Conservation (phyloP, 805 yeast species). For the Yarrowia deformans region DNA sequence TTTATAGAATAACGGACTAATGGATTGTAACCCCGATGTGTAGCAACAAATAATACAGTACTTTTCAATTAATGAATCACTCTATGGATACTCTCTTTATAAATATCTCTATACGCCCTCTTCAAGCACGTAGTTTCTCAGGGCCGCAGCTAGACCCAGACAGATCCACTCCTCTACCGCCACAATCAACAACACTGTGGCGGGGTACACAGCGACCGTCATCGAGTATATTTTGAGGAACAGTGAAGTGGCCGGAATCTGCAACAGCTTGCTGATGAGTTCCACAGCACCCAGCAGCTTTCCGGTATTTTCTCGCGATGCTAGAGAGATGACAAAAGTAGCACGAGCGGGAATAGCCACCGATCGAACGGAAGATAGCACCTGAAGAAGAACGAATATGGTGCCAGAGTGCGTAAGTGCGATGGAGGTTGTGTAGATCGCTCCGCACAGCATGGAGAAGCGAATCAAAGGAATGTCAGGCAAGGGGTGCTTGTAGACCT, state of each 20-base stretch:
- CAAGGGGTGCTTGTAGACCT: background rate
- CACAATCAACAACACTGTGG: slow-evolving; percentile 25
- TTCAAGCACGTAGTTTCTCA: slow-evolving; percentile 25
- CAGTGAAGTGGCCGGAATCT: slow-evolving; percentile 9
- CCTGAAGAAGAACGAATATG: slow-evolving; percentile 9
- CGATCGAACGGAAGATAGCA: background rate
- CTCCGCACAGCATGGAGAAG: slow-evolving; percentile 22
- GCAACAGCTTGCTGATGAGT: slow-evolving; percentile 17
- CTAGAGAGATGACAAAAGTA: slow-evolving; percentile 19
- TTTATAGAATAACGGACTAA: slow-evolving; percentile 6
- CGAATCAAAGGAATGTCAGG: slow-evolving; percentile 26
- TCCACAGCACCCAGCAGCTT: slow-evolving; percentile 32
- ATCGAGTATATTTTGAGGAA: slow-evolving; percentile 17
- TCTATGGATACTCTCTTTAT: background rate
- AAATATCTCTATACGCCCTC: background rate
- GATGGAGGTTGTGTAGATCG: slow-evolving; percentile 12
- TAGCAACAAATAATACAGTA: background rate
- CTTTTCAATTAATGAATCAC: background rate
- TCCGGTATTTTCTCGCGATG: slow-evolving; percentile 17
- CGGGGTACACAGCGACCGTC: slow-evolving; percentile 29
- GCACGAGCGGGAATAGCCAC: slow-evolving; percentile 28
- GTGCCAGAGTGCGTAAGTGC: slow-evolving; percentile 16
- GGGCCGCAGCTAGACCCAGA: background rate
- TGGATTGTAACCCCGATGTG: too few species aligned
- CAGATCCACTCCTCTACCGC: slow-evolving; percentile 32